Conservation (phyloP, 192 early-diverging fungal species). For the Coemansia sp. region DNA sequence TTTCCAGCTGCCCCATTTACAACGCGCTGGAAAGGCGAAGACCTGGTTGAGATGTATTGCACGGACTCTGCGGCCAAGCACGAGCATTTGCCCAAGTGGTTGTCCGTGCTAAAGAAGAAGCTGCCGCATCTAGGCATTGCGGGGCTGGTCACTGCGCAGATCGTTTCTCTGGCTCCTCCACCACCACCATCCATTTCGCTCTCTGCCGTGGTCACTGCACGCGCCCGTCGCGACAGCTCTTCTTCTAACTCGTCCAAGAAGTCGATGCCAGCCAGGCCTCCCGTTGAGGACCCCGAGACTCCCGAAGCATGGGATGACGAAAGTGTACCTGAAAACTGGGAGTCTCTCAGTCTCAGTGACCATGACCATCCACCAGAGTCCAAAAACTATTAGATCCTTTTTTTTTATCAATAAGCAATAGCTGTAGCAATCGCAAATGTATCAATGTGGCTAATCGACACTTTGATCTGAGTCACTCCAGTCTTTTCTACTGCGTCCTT, state of each 20-base stretch:
- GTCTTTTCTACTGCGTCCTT: slow-evolving; percentile 66
- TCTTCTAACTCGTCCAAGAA: background rate
- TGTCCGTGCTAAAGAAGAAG: slow-evolving; percentile 25
- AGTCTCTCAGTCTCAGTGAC: slow-evolving; percentile 25
- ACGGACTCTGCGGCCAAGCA: slow-evolving; percentile 5
- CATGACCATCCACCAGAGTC: background rate
- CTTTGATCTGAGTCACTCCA: slow-evolving; percentile 74
- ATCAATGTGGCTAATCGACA: slow-evolving; percentile 91
- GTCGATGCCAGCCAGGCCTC: background rate
- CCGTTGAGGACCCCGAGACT: background rate
- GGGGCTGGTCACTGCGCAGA: slow-evolving; percentile 24
- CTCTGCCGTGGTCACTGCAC: background rate
- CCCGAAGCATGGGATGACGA: slow-evolving; percentile 11
- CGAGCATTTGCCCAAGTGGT: slow-evolving; percentile 42
- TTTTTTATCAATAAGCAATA: slow-evolving; percentile 32
- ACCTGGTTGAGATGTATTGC: slow-evolving; percentile 44
- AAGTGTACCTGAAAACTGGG: slow-evolving; percentile 44
- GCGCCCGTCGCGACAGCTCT: background rate
- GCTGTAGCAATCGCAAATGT: slow-evolving; percentile 89
- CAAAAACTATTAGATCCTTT: background rate
- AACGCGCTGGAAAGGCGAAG: slow-evolving; percentile 30
- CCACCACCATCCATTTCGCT: background rate
- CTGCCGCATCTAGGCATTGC: slow-evolving; percentile 37
- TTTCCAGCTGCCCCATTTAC: slow-evolving; percentile 17
- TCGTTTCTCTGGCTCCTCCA: background rate